phyloP scores from a whole-genome alignment of 2,329 filamentous ascomycete genomes.

The Exophiala aquamarina region DNA sequence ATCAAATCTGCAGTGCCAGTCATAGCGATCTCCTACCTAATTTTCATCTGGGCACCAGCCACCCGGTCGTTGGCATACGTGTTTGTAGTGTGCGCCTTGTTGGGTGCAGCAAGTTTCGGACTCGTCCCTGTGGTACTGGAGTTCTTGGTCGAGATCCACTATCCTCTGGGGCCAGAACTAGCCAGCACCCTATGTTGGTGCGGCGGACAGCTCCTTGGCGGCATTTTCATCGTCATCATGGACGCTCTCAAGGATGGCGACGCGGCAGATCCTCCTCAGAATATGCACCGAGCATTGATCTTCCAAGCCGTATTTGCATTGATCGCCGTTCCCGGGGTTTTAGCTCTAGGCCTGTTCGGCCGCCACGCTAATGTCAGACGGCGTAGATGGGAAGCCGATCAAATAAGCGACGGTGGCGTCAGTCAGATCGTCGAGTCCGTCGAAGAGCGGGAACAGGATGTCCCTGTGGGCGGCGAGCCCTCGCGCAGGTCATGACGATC shows the following conservation, averaged over 20 bases:
- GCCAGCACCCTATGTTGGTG: conserved; percentile 82
- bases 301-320: conserved; percentile 74
- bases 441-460: conserved; percentile 1
- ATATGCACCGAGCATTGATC: conserved; percentile 74
- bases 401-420: conserved; percentile 15
- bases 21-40: conserved; percentile 70
- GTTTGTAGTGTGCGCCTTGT: conserved; percentile 70
- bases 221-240: conserved; percentile 78
- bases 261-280: conserved; percentile 59
- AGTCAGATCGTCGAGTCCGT: conserved; percentile 8
- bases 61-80: conserved; percentile 56
- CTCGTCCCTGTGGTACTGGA: conserved; percentile 84
- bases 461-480: neutral
- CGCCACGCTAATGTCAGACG: conserved; percentile 36
- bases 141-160: conserved; percentile 81
- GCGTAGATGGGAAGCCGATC: conserved; percentile 42
- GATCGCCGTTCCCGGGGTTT: conserved; percentile 64
- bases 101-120: conserved; percentile 78
- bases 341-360: conserved; percentile 71
- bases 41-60: conserved; percentile 76
- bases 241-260: conserved; percentile 63
- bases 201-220: conserved; percentile 81
- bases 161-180: conserved; percentile 83
- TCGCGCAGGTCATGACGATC: too few species aligned
- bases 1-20: conserved; percentile 75